Conservation (phyloP, 2,329 filamentous ascomycete genomes). For the Fusarium chlamydosporum region DNA sequence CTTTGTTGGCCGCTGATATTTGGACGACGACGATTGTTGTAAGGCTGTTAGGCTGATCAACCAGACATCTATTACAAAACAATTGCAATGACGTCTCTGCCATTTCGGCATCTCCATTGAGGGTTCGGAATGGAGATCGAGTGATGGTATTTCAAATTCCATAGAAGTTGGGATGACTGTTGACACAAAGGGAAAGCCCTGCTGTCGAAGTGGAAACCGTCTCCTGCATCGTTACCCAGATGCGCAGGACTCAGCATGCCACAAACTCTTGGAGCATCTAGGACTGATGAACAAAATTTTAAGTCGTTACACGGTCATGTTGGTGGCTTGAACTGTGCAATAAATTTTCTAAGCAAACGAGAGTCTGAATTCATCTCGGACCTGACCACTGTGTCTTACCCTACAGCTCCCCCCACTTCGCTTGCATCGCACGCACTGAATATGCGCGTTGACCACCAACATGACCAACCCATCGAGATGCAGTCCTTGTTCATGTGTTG, state of each 20-base stretch:
- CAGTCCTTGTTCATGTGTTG: conserved; percentile 45
- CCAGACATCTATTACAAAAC: conserved; percentile 7
- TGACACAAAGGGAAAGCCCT: conserved; percentile 16
- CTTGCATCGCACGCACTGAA: conserved; percentile 32
- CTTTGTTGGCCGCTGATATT: conserved; percentile 30
- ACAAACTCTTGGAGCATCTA: conserved; percentile 19
- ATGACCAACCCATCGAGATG: conserved; percentile 43
- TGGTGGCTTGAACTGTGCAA: conserved; percentile 7
- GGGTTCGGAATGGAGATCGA: neutral
- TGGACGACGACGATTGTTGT: conserved; percentile 2
- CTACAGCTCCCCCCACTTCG: conserved; percentile 32
- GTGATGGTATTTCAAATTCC: conserved; percentile 9
- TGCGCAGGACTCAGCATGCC: conserved; percentile 14
- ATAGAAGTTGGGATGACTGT: conserved; percentile 1
- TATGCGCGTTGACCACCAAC: conserved; percentile 36
- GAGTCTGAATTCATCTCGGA: conserved; percentile 10
- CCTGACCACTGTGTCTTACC: conserved; percentile 15
- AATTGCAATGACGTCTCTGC: conserved; percentile 1
- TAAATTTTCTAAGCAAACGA: conserved; percentile 26
- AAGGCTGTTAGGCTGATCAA: conserved; percentile 4
- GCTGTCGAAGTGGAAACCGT: conserved; percentile 3
- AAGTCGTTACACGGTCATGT: conserved; percentile 14
- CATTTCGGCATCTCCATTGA: conserved; percentile 6
- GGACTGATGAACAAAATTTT: conserved; percentile 12
- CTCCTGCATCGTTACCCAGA: conserved; percentile 10